phyloP scores from a whole-genome alignment of 768 basidiomycete genomes.

The Phaffia tasmanica region DNA sequence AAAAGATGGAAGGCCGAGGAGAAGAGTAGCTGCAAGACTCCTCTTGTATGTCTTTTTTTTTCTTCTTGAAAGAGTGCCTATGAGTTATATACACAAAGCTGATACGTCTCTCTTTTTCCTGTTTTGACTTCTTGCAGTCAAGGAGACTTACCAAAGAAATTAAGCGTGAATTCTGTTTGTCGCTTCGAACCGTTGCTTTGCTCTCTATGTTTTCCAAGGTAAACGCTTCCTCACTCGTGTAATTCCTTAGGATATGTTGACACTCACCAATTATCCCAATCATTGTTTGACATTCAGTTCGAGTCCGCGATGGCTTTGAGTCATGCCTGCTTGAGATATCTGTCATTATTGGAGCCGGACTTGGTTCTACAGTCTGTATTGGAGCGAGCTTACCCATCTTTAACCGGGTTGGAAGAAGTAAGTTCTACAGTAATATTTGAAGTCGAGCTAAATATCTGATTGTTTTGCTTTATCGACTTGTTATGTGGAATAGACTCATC shows the following conservation, averaged over 20 bases:
- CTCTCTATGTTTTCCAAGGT: constrained; percentile 79
- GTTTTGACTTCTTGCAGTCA: constrained; percentile 4
- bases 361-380: constrained; percentile 68
- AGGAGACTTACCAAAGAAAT: constrained; percentile 67
- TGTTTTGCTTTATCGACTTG: neutral
- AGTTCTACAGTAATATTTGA: constrained; percentile 22
- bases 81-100: too few relatives aligned
- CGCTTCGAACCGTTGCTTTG: constrained; percentile 65
- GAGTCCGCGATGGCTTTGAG: constrained; percentile 17
- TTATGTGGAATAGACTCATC: constrained; percentile 50
- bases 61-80: neutral
- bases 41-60: constrained; percentile 42
- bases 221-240: neutral
- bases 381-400: constrained; percentile 69
- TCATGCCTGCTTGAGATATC: constrained; percentile 23
- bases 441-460: neutral
- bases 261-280: neutral
- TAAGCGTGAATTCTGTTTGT: constrained; percentile 73
- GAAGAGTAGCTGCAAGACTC: constrained; percentile 66
- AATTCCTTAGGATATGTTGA: neutral
- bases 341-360: constrained; percentile 58
- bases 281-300: neutral
- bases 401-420: constrained; percentile 82
- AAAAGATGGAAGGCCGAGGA: constrained; percentile 63
- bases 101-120: neutral